phyloP scores from a whole-genome alignment of 2,329 filamentous ascomycete species.

The Talaromyces atroroseus region DNA sequence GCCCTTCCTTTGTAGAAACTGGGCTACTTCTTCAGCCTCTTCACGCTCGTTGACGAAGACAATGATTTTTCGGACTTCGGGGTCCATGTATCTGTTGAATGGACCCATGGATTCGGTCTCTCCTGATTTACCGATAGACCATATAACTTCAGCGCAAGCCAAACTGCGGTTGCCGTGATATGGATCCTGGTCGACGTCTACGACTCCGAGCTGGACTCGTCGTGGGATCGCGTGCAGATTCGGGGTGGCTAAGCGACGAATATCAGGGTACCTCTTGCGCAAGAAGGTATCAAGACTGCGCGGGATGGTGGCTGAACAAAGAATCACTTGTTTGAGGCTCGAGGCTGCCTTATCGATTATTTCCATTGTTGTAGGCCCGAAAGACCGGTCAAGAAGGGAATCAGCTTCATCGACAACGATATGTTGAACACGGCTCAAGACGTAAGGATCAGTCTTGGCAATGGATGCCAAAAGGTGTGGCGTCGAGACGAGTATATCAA shows the following conservation, averaged over 20 bases:
- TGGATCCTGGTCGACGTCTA: conserved; percentile 86
- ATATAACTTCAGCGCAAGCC: conserved; percentile 91
- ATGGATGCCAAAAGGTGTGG: conserved; percentile 87
- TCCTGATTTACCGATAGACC: conserved; percentile 80
- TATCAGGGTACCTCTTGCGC: conserved; percentile 73
- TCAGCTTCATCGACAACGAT: conserved; percentile 93
- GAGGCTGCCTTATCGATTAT: conserved; percentile 78
- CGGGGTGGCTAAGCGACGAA: conserved; percentile 82
- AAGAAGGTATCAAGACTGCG: conserved; percentile 80
- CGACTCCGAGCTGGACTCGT: conserved; percentile 85
- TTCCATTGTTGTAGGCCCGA: conserved; percentile 72
- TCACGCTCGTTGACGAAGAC: conserved; percentile 97
- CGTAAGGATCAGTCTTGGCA: conserved; percentile 80
- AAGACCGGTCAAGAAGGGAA: conserved; percentile 89
- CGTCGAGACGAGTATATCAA: conserved; percentile 82
- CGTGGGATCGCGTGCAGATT: conserved; percentile 95
- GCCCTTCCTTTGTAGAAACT: conserved; percentile 75
- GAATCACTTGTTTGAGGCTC: conserved; percentile 76
- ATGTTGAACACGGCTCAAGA: conserved; percentile 85
- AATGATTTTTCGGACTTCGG: conserved; percentile 76
- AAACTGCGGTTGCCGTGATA: conserved; percentile 90
- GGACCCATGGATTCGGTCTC: conserved; percentile 34
- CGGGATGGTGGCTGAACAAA: conserved; percentile 96
- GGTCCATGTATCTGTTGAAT: conserved; percentile 30
- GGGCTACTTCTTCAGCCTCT: conserved; percentile 72